These are phyloP conservation scores for Metschnikowia lachancei DNA, from an alignment of 805 yeast species.

Conservation along the genomic window DNA sequence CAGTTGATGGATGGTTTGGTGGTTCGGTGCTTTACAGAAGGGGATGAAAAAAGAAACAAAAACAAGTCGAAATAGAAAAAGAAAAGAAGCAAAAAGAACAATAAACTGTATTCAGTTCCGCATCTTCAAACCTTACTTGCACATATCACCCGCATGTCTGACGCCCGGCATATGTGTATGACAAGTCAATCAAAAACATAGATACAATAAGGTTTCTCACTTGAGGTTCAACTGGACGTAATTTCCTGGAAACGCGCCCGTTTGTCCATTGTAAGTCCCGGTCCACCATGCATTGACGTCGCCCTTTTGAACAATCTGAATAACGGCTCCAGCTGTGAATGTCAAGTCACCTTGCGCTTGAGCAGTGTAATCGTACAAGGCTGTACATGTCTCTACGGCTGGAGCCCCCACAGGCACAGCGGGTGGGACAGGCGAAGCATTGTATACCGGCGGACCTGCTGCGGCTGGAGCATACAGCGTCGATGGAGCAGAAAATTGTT, in stretches of 20 bases:
- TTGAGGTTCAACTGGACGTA: constrained; percentile 69
- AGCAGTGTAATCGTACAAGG: constrained; percentile 86
- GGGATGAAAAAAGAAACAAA: too few species aligned
- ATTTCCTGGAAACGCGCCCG: constrained; percentile 95
- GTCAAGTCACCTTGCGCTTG: constrained; percentile 91
- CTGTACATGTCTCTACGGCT: constrained; percentile 62
- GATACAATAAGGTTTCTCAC: not conserved
- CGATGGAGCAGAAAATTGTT: constrained; percentile 27
- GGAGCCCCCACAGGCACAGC: constrained; percentile 34
- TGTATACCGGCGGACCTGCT: constrained; percentile 20
- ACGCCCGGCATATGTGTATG: too few species aligned
- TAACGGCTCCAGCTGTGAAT: constrained; percentile 83
- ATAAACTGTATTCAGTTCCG: too few species aligned
- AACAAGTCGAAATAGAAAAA: too few species aligned
- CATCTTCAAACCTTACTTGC: too few species aligned
- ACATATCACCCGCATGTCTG: too few species aligned
- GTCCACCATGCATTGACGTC: constrained; percentile 99
- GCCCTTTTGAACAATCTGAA: constrained; percentile 79
- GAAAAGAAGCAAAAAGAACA: too few species aligned
- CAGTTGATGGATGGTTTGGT: not conserved
- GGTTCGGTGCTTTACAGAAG: not conserved
- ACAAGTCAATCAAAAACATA: too few species aligned
- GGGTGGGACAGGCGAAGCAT: constrained; percentile 21
- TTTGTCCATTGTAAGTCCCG: constrained; percentile 76
- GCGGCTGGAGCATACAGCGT: constrained; percentile 14